Percentiles rank a stretch among this genome's conserved stretches.
These are phyloP conservation scores for Solanum hybrid DNA, from an alignment of 305 asterid species.

Conservation along the genomic window DNA sequence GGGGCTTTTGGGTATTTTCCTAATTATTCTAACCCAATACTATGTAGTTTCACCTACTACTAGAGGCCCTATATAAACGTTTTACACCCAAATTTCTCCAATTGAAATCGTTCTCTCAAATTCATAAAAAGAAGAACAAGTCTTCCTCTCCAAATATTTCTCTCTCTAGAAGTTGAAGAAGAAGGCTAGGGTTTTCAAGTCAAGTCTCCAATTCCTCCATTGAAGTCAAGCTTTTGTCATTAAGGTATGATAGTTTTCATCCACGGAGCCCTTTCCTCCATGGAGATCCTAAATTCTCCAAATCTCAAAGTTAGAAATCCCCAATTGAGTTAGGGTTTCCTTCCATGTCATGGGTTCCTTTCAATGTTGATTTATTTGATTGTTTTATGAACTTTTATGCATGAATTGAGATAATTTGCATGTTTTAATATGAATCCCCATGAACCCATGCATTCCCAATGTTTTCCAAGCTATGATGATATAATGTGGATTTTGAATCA, in stretches of 20 bases:
- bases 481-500: no score
- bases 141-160: neutral
- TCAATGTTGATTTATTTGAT: neutral
- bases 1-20: neutral
- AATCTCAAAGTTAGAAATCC: neutral
- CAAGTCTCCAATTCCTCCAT: no score
- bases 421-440: no score
- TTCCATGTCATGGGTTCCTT: neutral
- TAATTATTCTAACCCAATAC: neutral
- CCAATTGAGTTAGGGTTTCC: neutral
- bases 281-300: neutral
- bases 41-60: neutral
- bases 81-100: neutral
- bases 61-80: neutral
- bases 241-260: neutral
- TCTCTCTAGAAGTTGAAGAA: neutral
- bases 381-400: neutral
- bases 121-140: neutral
- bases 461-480: no score
- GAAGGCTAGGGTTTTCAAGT: neutral
- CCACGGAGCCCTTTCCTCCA: neutral
- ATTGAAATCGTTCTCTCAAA: neutral
- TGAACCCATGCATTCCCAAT: no score
- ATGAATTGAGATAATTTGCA: no score
- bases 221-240: neutral